These are phyloP conservation scores for Lachnellula occidentalis DNA, from an alignment of 2,329 filamentous ascomycete genomes.

Conservation along the genomic window DNA sequence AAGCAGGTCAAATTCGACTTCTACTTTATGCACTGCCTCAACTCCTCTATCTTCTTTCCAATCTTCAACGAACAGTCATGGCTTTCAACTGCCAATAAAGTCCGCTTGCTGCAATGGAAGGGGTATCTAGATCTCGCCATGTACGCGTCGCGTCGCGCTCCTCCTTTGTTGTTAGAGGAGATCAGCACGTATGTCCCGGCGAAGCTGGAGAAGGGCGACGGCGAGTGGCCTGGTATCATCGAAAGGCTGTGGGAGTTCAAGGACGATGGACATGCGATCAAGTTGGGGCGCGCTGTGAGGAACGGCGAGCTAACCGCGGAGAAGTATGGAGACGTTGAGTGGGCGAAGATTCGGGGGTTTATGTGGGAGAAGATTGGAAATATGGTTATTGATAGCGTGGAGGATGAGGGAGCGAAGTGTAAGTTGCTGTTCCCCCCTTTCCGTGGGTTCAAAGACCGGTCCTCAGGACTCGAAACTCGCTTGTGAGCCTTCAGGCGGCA, in stretches of 20 bases:
- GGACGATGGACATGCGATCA: slow-evolving; percentile 80
- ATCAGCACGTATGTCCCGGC: slow-evolving; percentile 55
- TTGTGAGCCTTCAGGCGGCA: not conserved
- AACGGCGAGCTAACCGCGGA: slow-evolving; percentile 52
- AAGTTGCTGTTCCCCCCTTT: not conserved
- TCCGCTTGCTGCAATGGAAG: slow-evolving; percentile 75
- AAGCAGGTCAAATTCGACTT: slow-evolving; percentile 77
- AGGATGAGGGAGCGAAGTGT: slow-evolving; percentile 43
- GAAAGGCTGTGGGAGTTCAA: slow-evolving; percentile 41
- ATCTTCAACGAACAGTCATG: slow-evolving; percentile 56
- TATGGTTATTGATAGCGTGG: slow-evolving; percentile 58
- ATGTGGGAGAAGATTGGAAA: slow-evolving; percentile 57
- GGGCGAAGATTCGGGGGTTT: slow-evolving; percentile 48
- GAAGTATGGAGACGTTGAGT: slow-evolving; percentile 41
- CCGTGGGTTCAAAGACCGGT: too few relatives aligned
- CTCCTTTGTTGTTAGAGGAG: slow-evolving; percentile 53
- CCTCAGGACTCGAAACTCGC: too few relatives aligned
- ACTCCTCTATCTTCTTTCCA: slow-evolving; percentile 66
- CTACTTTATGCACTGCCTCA: slow-evolving; percentile 75
- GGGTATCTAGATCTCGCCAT: slow-evolving; percentile 67
- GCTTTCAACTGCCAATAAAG: slow-evolving; percentile 55
- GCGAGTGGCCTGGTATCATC: slow-evolving; percentile 37
- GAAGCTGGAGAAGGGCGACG: slow-evolving; percentile 27
- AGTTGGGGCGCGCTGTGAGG: slow-evolving; percentile 65
- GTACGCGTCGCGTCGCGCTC: slow-evolving; percentile 64